Conservation (phyloP, 768 basidiomycete genomes). For the Hygrophorus russula region DNA sequence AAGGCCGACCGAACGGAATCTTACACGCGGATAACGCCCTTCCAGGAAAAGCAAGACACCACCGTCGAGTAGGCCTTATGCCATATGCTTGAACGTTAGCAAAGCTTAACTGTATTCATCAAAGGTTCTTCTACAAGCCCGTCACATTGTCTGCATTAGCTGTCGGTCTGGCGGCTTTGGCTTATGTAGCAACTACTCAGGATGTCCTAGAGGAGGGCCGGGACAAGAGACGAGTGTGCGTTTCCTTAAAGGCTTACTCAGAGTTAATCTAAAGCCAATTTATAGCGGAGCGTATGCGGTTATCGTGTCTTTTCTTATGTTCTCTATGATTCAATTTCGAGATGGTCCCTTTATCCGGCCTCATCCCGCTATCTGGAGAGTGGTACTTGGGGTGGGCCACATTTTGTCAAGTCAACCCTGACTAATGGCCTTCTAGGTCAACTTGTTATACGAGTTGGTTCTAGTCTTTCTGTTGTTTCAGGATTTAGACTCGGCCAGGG, state of each 20-base stretch:
- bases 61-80: constrained; percentile 46
- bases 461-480: constrained; percentile 83
- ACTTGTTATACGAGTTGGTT: constrained; percentile 73
- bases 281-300: constrained; percentile 69
- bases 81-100: constrained; percentile 8
- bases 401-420: too few relatives aligned
- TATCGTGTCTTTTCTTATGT: constrained; percentile 61
- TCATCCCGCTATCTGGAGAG: constrained; percentile 80
- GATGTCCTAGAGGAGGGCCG: constrained; percentile 77
- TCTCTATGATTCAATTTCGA: constrained; percentile 82
- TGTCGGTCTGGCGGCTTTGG: constrained; percentile 52
- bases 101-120: constrained; percentile 5
- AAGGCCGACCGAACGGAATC: constrained; percentile 79
- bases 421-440: constrained; percentile 23
- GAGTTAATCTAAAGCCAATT: constrained; percentile 6
- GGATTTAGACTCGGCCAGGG: constrained; percentile 64
- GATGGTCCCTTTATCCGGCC: constrained; percentile 86
- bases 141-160: constrained; percentile 68
- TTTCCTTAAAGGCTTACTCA: constrained; percentile 9
- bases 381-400: constrained; percentile 41
- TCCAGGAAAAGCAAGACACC: constrained; percentile 76
- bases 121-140: constrained; percentile 83
- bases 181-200: constrained; percentile 75
- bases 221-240: constrained; percentile 75
- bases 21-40: constrained; percentile 74